phyloP scores from a whole-genome alignment of 495 filamentous ascomycete genomes.

The Penicillium subrubescens region DNA sequence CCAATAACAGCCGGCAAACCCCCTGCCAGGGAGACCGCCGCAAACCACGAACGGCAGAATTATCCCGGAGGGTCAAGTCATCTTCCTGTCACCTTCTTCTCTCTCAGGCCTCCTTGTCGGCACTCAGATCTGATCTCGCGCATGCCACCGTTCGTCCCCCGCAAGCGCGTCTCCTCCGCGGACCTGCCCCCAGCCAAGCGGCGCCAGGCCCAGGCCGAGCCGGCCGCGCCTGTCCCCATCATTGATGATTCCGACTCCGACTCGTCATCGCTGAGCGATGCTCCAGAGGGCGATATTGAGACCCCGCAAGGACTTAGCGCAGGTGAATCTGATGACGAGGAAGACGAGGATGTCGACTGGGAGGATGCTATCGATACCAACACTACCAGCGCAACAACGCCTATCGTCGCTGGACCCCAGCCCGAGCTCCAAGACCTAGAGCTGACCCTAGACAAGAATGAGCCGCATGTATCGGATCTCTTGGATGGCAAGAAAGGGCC shows the following conservation, averaged over 20 bases:
- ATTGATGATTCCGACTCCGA: constrained; percentile 44
- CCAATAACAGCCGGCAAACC: too few relatives aligned
- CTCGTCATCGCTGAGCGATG: constrained; percentile 68
- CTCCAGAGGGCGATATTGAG: constrained; percentile 28
- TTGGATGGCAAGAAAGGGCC: constrained; percentile 80
- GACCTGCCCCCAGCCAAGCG: constrained; percentile 72
- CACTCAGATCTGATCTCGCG: constrained; percentile 13
- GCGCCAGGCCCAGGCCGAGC: constrained; percentile 45
- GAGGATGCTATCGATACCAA: constrained; percentile 73
- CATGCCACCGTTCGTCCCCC: constrained; percentile 58
- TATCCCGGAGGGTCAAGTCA: too few relatives aligned
- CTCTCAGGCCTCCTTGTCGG: background rate
- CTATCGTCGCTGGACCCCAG: constrained; percentile 28
- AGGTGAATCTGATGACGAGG: constrained; percentile 49
- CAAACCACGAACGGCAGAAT: too few relatives aligned
- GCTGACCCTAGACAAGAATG: constrained; percentile 68
- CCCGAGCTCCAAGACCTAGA: constrained; percentile 62
- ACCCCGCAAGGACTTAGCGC: constrained; percentile 9
- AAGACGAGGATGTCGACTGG: constrained; percentile 78
- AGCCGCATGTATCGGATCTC: constrained; percentile 55
- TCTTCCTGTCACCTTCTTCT: background rate
- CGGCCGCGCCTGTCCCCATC: constrained; percentile 15
- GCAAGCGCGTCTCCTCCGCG: constrained; percentile 54
- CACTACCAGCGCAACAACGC: constrained; percentile 30
- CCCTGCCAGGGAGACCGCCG: too few relatives aligned